Evolutionary conservation across 345 rosid species (phyloP).

Genomic region (Eucalyptus cloeziana): DNA sequence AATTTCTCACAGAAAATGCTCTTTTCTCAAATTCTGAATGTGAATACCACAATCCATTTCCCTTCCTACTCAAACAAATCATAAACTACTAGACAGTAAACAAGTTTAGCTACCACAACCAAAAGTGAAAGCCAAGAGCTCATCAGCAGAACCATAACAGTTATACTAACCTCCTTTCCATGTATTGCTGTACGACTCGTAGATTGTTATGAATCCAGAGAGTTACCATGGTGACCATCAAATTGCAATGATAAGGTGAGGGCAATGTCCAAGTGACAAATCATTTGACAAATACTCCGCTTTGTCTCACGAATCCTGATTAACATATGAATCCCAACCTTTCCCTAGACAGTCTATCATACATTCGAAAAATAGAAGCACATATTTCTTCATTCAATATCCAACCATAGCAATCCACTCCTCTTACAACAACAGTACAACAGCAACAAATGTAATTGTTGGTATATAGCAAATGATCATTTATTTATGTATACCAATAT

Average conservation of each 20-base stretch:
- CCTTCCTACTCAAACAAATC: neutral
- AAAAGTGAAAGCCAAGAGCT: neutral
- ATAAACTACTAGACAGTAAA: neutral
- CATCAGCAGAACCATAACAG: neutral
- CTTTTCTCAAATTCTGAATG: neutral
- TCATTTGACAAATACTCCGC: neutral
- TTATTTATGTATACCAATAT: neutral
- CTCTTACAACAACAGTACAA: neutral
- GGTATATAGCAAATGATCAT: neutral
- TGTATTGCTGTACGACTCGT: neutral
- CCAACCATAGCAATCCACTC: neutral
- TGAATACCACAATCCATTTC: neutral
- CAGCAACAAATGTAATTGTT: neutral
- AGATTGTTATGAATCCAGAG: neutral
- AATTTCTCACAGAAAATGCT: neutral
- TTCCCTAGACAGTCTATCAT: neutral
- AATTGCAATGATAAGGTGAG: neutral
- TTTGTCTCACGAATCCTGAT: neutral
- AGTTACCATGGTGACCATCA: neutral
- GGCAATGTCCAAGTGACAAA: neutral
- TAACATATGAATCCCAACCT: neutral
- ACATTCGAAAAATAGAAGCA: neutral
- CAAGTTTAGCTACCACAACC: neutral
- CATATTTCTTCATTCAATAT: neutral
- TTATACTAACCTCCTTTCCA: neutral